Percentiles rank a stretch among this genome's conserved stretches.
Evolutionary conservation across 495 filamentous ascomycete genomes (phyloP).

Genomic region (Durotheca rogersii): DNA sequence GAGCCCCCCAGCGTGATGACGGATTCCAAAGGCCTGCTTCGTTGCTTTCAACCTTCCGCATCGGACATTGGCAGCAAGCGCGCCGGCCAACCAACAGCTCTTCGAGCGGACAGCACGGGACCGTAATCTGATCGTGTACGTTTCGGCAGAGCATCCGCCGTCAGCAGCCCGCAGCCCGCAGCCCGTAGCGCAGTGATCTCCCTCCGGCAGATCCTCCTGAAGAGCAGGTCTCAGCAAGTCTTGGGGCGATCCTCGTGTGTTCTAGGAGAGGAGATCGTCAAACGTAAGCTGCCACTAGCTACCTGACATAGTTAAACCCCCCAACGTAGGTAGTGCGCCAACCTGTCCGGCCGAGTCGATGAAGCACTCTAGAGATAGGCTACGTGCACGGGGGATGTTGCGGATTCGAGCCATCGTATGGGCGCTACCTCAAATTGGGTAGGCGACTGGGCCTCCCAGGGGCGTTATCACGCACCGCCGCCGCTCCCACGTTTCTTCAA

Average conservation of each 20-base stretch:
- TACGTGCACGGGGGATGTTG: no score
- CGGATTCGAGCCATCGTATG: no score
- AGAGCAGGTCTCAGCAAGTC: slow-evolving; percentile 12
- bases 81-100: no score
- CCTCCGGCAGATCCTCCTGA: slow-evolving; percentile 15
- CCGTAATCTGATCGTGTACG: no score
- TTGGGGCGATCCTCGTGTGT: slow-evolving; percentile 17
- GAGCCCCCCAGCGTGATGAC: no score
- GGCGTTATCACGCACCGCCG: slow-evolving; percentile 24
- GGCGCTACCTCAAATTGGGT: slow-evolving; percentile 29
- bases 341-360: slow-evolving; percentile 7
- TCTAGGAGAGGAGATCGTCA: slow-evolving; percentile 26
- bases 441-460: slow-evolving; percentile 16
- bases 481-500: slow-evolving; percentile 27
- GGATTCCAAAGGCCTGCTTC: no score
- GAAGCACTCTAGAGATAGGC: no score
- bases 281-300: slow-evolving; percentile 12
- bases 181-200: not conserved
- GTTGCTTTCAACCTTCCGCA: slow-evolving; percentile 28
- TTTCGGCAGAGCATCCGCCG: slow-evolving; percentile 13
- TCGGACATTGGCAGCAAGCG: no score
- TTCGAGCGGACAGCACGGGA: no score
- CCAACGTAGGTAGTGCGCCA: slow-evolving; percentile 15
- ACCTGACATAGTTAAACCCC: slow-evolving; percentile 18
- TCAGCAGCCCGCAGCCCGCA: no score